Evolutionary conservation across 441 rosid genomes (phyloP).

Genomic region (Adansonia grandidieri): DNA sequence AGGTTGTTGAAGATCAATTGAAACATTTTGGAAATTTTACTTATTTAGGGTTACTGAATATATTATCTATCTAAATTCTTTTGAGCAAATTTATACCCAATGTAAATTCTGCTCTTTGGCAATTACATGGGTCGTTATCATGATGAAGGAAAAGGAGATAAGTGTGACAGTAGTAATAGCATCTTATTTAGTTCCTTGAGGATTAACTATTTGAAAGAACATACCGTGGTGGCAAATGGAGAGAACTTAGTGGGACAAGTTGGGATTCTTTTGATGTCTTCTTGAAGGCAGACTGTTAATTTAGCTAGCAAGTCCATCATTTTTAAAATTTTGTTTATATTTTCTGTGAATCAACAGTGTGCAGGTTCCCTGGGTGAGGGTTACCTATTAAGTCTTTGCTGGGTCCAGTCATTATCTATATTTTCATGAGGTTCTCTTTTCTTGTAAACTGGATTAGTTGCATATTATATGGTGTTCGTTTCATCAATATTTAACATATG

Average conservation of each 20-base stretch:
- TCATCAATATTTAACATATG: not conserved
- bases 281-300: not conserved
- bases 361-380: not conserved
- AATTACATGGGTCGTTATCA: not conserved
- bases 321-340: not conserved
- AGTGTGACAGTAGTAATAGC: not conserved
- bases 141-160: slow-evolving; percentile 3
- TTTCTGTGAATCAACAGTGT: not conserved
- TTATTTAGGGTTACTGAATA: not conserved
- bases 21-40: not conserved
- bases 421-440: not conserved
- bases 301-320: not conserved
- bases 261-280: not conserved
- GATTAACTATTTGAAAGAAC: not conserved
- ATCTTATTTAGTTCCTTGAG: not conserved
- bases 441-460: not conserved
- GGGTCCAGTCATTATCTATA: not conserved
- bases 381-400: not conserved
- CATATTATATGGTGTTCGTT: not conserved
- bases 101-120: not conserved
- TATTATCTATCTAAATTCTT: not conserved
- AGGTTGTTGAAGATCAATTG: not conserved
- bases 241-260: not conserved
- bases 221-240: not conserved
- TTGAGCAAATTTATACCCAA: not conserved